Conservation (phyloP, 345 rosid species). For the Mercurialis annua region DNA sequence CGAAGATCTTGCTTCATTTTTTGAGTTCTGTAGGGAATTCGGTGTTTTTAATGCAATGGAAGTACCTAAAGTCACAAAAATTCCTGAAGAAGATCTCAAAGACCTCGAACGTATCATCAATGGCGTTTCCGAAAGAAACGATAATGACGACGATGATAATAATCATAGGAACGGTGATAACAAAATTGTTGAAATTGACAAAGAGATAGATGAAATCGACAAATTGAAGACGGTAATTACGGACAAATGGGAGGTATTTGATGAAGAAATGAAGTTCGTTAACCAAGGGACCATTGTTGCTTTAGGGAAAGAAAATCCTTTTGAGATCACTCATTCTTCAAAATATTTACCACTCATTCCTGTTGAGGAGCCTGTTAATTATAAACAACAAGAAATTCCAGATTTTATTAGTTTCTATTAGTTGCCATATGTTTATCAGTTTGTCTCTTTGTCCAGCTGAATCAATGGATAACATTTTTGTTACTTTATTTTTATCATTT, state of each 20-base stretch:
- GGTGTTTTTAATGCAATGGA: conserved; percentile 55
- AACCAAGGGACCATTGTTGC: neutral
- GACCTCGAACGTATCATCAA: conserved; percentile 45
- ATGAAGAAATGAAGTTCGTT: conserved; percentile 27
- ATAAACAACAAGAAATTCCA: conserved; percentile 32
- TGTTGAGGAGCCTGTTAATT: neutral
- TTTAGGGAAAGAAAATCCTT: conserved; percentile 13
- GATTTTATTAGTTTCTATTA: conserved; percentile 47
- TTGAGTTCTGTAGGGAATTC: conserved; percentile 47
- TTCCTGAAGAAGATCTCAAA: conserved; percentile 45
- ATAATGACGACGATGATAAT: neutral
- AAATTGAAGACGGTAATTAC: conserved; percentile 44
- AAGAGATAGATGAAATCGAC: neutral
- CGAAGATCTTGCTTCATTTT: conserved; percentile 38
- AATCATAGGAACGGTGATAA: conserved; percentile 5
- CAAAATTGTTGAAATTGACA: conserved; percentile 5
- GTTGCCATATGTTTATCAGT: neutral
- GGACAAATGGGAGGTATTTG: conserved; percentile 60
- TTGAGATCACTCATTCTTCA: neutral
- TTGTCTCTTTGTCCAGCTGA: neutral
- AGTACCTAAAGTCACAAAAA: conserved; percentile 36
- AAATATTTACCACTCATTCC: conserved; percentile 20
- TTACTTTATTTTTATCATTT: too few species aligned
- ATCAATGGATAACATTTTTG: neutral
- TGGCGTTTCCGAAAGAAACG: conserved; percentile 18